Evolutionary conservation across 208 protist species (phyloP).

Genomic region (Phytomonas serpens): DNA sequence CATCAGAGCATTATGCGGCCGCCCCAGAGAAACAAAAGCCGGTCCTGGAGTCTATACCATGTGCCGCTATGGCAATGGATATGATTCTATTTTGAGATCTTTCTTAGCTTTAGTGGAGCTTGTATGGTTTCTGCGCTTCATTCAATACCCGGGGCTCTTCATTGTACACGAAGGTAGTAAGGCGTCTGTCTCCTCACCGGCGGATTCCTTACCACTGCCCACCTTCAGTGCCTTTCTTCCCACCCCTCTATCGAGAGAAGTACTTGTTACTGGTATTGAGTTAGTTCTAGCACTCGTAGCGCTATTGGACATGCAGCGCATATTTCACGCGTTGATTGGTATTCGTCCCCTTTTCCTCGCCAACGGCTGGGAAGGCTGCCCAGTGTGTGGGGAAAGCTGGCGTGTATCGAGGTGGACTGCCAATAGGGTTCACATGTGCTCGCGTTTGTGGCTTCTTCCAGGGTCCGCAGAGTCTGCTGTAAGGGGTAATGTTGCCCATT

Average conservation of each 20-base stretch:
- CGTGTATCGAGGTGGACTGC: constrained; percentile 14
- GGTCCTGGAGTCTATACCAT: neutral
- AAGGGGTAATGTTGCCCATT: neutral
- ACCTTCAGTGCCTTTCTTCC: constrained; percentile 13
- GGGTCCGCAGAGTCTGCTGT: neutral
- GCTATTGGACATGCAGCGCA: constrained; percentile 38
- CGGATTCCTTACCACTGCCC: constrained; percentile 21
- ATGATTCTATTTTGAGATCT: constrained; percentile 37
- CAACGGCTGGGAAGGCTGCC: constrained; percentile 48
- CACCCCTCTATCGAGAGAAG: constrained; percentile 13
- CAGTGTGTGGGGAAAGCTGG: constrained; percentile 50
- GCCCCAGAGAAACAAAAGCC: neutral
- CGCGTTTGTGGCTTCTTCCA: neutral
- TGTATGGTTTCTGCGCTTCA: constrained; percentile 37
- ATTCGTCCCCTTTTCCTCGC: constrained; percentile 48
- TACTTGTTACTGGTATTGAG: constrained; percentile 25
- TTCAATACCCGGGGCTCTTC: constrained; percentile 11
- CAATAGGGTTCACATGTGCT: constrained; percentile 18
- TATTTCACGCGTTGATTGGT: constrained; percentile 57
- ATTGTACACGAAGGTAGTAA: neutral
- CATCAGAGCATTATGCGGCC: neutral
- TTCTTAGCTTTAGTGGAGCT: constrained; percentile 32
- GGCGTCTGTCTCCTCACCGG: neutral
- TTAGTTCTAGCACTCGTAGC: constrained; percentile 27
- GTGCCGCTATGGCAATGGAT: constrained; percentile 36